Conservation (phyloP, 2,329 filamentous ascomycete species). For the Pseudocercospora musae region DNA sequence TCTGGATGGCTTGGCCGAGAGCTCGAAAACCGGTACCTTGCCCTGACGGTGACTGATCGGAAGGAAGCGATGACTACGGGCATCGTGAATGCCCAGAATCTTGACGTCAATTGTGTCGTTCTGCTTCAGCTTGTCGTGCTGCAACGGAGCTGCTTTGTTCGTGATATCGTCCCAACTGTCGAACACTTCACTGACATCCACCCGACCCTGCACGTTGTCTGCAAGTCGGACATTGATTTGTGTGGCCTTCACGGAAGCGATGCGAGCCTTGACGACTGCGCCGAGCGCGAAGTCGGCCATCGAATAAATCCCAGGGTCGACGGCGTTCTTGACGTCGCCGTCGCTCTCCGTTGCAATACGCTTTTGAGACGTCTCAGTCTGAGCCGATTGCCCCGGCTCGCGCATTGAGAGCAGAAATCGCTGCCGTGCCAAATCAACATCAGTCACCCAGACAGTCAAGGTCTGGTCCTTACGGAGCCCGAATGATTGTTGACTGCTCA, state of each 20-base stretch:
- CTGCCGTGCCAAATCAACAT: conserved; percentile 66
- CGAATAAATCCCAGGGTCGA: conserved; percentile 62
- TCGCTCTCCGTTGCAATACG: conserved; percentile 7
- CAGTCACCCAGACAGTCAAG: conserved; percentile 67
- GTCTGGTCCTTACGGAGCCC: conserved; percentile 75
- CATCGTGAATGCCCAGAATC: conserved; percentile 83
- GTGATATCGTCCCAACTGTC: conserved; percentile 83
- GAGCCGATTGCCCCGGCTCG: conserved; percentile 29
- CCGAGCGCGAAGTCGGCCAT: conserved; percentile 74
- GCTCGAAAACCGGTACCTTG: conserved; percentile 76
- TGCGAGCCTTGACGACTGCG: conserved; percentile 68
- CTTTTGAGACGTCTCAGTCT: background rate
- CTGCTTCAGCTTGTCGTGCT: conserved; percentile 59
- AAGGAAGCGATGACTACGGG: conserved; percentile 83
- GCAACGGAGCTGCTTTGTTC: conserved; percentile 76
- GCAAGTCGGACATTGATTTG: conserved; percentile 88
- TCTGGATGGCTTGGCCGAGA: conserved; percentile 67
- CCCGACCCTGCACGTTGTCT: conserved; percentile 84
- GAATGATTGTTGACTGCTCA: conserved; percentile 66
- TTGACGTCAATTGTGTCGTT: conserved; percentile 71
- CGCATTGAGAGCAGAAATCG: conserved; percentile 66
- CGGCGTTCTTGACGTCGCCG: conserved; percentile 50
- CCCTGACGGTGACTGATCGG: conserved; percentile 82
- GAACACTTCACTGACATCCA: conserved; percentile 88
- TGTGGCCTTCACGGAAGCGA: conserved; percentile 83